A percentile compares a stretch with the other conserved stretches of the same genome.
These are phyloP conservation scores for Pisolithus tinctorius DNA, from an alignment of 768 basidiomycete genomes.

Conservation along the genomic window DNA sequence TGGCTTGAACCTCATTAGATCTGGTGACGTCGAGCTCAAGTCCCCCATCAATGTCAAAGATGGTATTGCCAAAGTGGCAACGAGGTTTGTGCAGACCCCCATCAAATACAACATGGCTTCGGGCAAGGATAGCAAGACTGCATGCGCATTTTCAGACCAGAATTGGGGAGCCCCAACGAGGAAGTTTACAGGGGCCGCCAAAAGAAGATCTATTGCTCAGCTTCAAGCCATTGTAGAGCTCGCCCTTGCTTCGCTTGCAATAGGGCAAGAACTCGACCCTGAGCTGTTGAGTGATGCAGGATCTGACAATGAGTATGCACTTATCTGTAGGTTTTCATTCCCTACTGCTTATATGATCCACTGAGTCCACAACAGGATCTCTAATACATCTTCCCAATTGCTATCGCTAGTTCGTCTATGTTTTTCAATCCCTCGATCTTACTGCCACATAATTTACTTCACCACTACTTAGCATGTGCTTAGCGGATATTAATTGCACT, in stretches of 20 bases:
- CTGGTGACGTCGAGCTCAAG: background rate
- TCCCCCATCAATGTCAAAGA: background rate
- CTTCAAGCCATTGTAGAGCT: too few relatives aligned
- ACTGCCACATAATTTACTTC: background rate
- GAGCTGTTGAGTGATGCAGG: background rate
- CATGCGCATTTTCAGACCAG: slow-evolving; percentile 1
- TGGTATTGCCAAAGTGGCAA: background rate
- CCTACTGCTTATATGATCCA: too few relatives aligned
- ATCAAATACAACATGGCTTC: slow-evolving; percentile 3
- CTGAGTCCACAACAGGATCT: too few relatives aligned
- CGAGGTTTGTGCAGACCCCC: background rate
- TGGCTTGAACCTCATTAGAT: background rate
- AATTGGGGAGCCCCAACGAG: slow-evolving; percentile 3
- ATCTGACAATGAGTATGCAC: background rate
- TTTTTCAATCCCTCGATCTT: background rate
- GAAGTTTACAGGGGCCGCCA: background rate
- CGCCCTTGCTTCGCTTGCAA: too few relatives aligned
- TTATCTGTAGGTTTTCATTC: too few relatives aligned
- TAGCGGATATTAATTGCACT: too few relatives aligned
- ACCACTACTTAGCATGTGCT: background rate
- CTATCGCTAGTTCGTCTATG: too few relatives aligned
- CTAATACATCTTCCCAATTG: too few relatives aligned
- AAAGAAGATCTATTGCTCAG: background rate
- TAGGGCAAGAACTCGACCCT: background rate
- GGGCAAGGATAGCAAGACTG: slow-evolving; percentile 3